Evolutionary conservation across 805 yeast genomes (phyloP).

Genomic region (Tetrapisispora fleetii): DNA sequence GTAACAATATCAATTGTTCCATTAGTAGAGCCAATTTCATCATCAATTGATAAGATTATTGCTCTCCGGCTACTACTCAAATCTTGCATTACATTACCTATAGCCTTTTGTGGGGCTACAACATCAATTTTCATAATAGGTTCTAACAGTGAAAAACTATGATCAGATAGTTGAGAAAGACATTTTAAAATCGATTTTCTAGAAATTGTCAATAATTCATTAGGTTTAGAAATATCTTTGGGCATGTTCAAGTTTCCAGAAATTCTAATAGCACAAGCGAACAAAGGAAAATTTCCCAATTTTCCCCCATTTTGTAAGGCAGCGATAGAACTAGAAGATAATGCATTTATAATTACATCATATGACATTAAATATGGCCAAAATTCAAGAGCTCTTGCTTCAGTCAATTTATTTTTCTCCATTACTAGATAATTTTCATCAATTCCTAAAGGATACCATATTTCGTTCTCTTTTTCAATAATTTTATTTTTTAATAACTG

Average conservation of each 20-base stretch:
- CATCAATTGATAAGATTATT: constrained; percentile 59
- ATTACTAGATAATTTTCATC: constrained; percentile 30
- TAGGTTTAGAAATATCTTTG: constrained; percentile 33
- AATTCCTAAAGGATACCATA: constrained; percentile 20
- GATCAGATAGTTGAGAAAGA: constrained; percentile 18
- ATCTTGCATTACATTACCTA: constrained; percentile 82
- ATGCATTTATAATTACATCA: constrained; percentile 43
- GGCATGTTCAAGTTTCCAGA: constrained; percentile 42
- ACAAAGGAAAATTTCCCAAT: constrained; percentile 37
- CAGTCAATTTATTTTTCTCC: constrained; percentile 15
- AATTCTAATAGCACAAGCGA: constrained; percentile 50
- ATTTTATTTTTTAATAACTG: neutral
- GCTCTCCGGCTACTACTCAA: constrained; percentile 73
- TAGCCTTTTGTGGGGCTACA: constrained; percentile 53
- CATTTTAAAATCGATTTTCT: constrained; percentile 37
- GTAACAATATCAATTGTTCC: constrained; percentile 27
- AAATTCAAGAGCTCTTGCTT: constrained; percentile 18
- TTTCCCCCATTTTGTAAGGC: constrained; percentile 63
- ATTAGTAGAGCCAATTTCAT: constrained; percentile 30
- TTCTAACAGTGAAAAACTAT: constrained; percentile 54
- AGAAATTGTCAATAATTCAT: constrained; percentile 36
- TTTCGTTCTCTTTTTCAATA: constrained; percentile 9
- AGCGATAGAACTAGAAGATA: constrained; percentile 50
- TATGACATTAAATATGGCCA: constrained; percentile 43
- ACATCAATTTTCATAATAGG: constrained; percentile 78